phyloP scores from a whole-genome alignment of 176 grass and related monocot species.

The Rhipidocladum racemiflorum region DNA sequence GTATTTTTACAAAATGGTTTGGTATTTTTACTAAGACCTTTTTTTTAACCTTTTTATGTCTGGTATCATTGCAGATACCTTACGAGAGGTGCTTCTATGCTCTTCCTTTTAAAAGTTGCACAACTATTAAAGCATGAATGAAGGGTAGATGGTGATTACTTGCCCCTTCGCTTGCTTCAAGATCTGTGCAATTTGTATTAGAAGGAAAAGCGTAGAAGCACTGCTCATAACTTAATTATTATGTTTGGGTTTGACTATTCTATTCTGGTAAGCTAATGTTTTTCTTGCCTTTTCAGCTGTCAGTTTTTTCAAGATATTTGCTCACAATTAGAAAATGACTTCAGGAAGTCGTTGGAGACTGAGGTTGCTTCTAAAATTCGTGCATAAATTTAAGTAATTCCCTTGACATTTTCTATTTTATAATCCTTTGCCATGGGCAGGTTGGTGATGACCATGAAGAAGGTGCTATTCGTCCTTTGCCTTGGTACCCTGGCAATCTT shows the following conservation, averaged over 20 bases:
- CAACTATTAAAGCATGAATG: too few relatives aligned
- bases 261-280: constrained; percentile 14
- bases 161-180: too few relatives aligned
- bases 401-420: constrained; percentile 8
- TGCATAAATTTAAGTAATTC: neutral
- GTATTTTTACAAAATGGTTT: neutral
- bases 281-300: constrained; percentile 51
- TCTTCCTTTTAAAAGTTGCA: too few relatives aligned
- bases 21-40: neutral
- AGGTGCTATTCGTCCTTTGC: constrained; percentile 83
- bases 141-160: too few relatives aligned
- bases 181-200: too few relatives aligned
- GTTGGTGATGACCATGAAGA: constrained; percentile 69
- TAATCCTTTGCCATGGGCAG: constrained; percentile 40
- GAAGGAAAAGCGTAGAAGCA: too few relatives aligned
- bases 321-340: constrained; percentile 88
- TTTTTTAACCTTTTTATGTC: neutral
- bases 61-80: neutral
- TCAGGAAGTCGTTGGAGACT: constrained; percentile 69
- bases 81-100: too few relatives aligned
- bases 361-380: constrained; percentile 51
- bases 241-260: constrained; percentile 22
- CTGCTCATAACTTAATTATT: constrained; percentile 25
- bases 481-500: constrained; percentile 98
- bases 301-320: constrained; percentile 88